Percentiles rank a stretch among this genome's conserved stretches.
phyloP scores from a whole-genome alignment of 2,329 filamentous ascomycete species.

The Geosmithia morbida region DNA sequence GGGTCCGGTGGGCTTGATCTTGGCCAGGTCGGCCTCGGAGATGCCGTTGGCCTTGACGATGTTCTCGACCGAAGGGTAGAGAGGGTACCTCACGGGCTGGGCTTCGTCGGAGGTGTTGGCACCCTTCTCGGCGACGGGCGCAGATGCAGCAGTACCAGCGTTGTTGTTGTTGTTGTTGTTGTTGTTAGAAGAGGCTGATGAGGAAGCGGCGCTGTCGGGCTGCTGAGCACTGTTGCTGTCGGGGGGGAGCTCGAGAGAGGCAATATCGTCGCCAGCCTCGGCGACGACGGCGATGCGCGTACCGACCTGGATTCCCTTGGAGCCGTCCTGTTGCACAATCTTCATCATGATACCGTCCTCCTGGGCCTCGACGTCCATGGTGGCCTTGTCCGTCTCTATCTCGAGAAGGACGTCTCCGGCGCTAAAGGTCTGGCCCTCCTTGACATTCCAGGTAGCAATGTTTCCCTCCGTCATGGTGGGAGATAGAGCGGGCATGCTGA shows the following conservation, averaged over 20 bases:
- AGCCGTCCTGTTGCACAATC: conserved; percentile 60
- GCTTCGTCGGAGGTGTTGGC: conserved; percentile 30
- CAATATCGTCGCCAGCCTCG: conserved; percentile 67
- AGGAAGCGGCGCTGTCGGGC: conserved; percentile 20
- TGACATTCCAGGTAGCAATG: conserved; percentile 73
- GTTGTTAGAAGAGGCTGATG: conserved; percentile 5
- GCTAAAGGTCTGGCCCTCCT: conserved; percentile 70
- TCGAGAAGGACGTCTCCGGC: conserved; percentile 81
- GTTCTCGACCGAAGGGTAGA: conserved; percentile 72
- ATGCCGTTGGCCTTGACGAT: conserved; percentile 70
- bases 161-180: too few species aligned
- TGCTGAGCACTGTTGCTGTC: too few species aligned
- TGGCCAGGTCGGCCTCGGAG: conserved; percentile 57
- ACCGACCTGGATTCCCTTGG: conserved; percentile 66
- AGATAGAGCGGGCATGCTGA: conserved; percentile 82
- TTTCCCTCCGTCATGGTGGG: conserved; percentile 92
- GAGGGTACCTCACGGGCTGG: conserved; percentile 53
- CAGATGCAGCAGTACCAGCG: too few species aligned
- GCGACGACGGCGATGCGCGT: conserved; percentile 70
- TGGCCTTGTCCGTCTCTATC: conserved; percentile 89
- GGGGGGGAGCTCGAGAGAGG: conserved; percentile 57
- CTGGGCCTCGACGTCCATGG: conserved; percentile 89
- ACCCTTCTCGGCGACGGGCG: conserved; percentile 9
- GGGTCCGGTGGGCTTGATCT: conserved; percentile 79
- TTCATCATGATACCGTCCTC: conserved; percentile 79